These are phyloP conservation scores for Axilococcus clingmanii DNA, from an alignment of 139 green algal genomes.

Conservation along the genomic window DNA sequence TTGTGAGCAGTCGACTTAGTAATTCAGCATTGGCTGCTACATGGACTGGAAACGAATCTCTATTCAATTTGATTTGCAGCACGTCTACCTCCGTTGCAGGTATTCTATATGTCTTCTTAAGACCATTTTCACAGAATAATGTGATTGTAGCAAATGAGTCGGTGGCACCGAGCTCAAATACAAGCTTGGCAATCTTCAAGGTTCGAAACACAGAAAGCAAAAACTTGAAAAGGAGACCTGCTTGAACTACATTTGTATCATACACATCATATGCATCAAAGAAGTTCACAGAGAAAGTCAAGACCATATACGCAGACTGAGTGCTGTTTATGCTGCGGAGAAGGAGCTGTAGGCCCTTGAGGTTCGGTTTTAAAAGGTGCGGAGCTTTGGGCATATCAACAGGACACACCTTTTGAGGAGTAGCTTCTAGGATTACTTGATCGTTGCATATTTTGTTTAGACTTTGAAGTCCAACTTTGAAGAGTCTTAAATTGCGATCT, in stretches of 20 bases:
- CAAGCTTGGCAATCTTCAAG: conserved; percentile 25
- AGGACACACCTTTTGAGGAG: conserved; percentile 28
- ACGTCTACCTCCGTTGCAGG: too few species aligned
- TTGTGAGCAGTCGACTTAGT: conserved; percentile 43
- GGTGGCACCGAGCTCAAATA: conserved; percentile 33
- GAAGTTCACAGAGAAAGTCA: conserved; percentile 45
- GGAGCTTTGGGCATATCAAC: neutral
- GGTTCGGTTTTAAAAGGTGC: neutral
- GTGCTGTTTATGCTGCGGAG: conserved; percentile 58
- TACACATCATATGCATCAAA: conserved; percentile 54
- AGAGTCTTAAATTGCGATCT: conserved; percentile 23
- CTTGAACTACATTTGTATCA: conserved; percentile 36
- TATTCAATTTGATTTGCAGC: too few species aligned
- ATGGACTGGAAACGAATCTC: conserved; percentile 36
- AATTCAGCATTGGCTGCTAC: conserved; percentile 42
- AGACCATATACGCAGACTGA: conserved; percentile 49
- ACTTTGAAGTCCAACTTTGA: conserved; percentile 10
- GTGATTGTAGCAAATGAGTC: conserved; percentile 21
- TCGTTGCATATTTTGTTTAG: conserved; percentile 40
- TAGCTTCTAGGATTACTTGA: conserved; percentile 50
- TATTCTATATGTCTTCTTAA: too few species aligned
- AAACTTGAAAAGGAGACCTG: conserved; percentile 54
- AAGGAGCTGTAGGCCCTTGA: neutral
- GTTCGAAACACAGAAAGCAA: conserved; percentile 30
- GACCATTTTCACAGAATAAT: conserved; percentile 54